Evolutionary conservation across 257 asterid genomes (phyloP).

Genomic region (Solanum dulcamara): DNA sequence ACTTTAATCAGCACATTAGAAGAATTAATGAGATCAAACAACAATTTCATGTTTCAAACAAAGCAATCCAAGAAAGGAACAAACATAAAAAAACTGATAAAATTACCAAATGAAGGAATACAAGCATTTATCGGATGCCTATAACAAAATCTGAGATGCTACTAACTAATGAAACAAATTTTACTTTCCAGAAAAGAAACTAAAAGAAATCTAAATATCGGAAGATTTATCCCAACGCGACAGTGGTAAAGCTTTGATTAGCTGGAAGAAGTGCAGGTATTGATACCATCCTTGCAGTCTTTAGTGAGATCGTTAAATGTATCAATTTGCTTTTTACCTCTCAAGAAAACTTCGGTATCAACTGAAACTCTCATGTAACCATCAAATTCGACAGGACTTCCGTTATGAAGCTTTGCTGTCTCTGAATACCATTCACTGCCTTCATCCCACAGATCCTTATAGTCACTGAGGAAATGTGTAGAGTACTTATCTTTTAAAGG

Average conservation of each 20-base stretch:
- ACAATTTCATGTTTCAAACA: neutral
- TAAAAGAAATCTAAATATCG: neutral
- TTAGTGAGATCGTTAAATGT: constrained; percentile 67
- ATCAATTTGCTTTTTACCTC: constrained; percentile 72
- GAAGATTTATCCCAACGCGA: neutral
- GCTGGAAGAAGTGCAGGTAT: constrained; percentile 45
- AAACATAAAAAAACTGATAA: neutral
- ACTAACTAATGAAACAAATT: neutral
- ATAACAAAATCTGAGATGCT: neutral
- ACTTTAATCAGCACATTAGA: neutral
- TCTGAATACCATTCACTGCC: constrained; percentile 69
- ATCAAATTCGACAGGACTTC: constrained; percentile 66
- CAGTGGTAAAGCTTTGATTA: constrained; percentile 3
- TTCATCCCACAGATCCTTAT: constrained; percentile 60
- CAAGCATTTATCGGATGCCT: neutral
- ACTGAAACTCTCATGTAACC: constrained; percentile 70
- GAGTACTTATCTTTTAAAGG: constrained; percentile 64
- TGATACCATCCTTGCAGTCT: constrained; percentile 73
- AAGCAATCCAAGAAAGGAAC: neutral
- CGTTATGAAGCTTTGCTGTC: constrained; percentile 43
- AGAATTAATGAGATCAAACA: neutral
- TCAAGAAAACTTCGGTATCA: constrained; percentile 62
- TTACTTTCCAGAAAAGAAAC: neutral
- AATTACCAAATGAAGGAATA: neutral
- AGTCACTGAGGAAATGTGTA: constrained; percentile 63